Percentiles rank a stretch among this genome's conserved stretches.
Conservation (phyloP, 2,329 filamentous ascomycete genomes). For the Juglanconis juglandina region DNA sequence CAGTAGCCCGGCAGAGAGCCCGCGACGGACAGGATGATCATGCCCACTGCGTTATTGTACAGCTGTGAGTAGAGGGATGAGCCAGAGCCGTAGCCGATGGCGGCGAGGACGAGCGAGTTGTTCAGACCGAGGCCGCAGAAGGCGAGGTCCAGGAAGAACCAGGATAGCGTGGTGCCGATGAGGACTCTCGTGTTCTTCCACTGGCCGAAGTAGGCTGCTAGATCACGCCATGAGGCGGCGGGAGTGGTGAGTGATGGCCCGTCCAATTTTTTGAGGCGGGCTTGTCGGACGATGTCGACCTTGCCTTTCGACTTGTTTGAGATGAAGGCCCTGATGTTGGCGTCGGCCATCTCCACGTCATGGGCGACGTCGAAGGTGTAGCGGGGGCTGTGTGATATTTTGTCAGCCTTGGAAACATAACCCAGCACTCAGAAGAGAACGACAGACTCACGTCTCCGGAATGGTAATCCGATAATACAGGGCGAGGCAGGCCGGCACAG, state of each 20-base stretch:
- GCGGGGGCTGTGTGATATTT: background rate
- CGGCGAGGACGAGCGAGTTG: constrained; percentile 65
- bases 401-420: background rate
- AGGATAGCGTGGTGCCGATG: constrained; percentile 72
- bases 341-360: constrained; percentile 71
- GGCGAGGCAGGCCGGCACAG: constrained; percentile 71
- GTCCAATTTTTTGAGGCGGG: constrained; percentile 51
- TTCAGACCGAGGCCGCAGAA: constrained; percentile 74
- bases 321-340: constrained; percentile 64
- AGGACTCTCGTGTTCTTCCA: constrained; percentile 70
- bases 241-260: constrained; percentile 58
- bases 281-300: constrained; percentile 45
- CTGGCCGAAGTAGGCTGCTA: constrained; percentile 62
- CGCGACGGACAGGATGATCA: constrained; percentile 73
- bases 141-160: constrained; percentile 75
- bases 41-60: constrained; percentile 70
- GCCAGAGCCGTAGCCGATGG: constrained; percentile 68
- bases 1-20: constrained; percentile 79
- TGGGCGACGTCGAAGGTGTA: constrained; percentile 72
- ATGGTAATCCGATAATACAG: constrained; percentile 86
- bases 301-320: constrained; percentile 45
- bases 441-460: constrained; percentile 62
- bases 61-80: constrained; percentile 64
- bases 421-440: constrained; percentile 47
- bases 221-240: constrained; percentile 67